Conservation (phyloP, 2,329 filamentous ascomycete genomes). For the Knufia petricola region DNA sequence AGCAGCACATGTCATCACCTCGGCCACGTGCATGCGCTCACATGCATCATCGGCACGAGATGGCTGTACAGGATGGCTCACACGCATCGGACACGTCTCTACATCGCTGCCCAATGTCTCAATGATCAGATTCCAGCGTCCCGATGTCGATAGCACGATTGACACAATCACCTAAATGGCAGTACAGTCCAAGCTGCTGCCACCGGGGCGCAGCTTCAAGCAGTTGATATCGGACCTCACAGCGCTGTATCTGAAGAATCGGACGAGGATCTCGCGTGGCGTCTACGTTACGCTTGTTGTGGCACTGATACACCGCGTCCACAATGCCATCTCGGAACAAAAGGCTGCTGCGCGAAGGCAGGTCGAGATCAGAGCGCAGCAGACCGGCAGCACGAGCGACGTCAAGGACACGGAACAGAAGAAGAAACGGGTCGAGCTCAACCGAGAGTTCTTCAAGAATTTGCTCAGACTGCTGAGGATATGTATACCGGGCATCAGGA, state of each 20-base stretch:
- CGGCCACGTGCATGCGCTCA: background rate
- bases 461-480: constrained; percentile 71
- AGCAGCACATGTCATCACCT: no score
- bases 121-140: background rate
- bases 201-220: constrained; percentile 56
- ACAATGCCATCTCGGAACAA: constrained; percentile 85
- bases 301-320: constrained; percentile 74
- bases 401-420: constrained; percentile 26
- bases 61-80: no score
- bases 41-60: background rate
- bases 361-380: constrained; percentile 48
- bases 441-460: constrained; percentile 74
- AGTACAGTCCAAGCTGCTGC: constrained; percentile 61
- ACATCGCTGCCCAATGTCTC: background rate
- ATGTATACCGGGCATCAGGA: constrained; percentile 81
- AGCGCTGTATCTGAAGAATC: constrained; percentile 65
- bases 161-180: constrained; percentile 48
- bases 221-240: constrained; percentile 58
- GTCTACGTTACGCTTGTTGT: constrained; percentile 76
- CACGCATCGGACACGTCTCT: background rate
- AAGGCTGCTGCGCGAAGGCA: constrained; percentile 70
- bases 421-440: constrained; percentile 79
- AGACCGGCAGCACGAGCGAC: constrained; percentile 30
- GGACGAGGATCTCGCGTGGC: constrained; percentile 70
- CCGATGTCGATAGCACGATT: background rate